phyloP scores from a whole-genome alignment of 345 rosid genomes.

The Salix caprea region DNA sequence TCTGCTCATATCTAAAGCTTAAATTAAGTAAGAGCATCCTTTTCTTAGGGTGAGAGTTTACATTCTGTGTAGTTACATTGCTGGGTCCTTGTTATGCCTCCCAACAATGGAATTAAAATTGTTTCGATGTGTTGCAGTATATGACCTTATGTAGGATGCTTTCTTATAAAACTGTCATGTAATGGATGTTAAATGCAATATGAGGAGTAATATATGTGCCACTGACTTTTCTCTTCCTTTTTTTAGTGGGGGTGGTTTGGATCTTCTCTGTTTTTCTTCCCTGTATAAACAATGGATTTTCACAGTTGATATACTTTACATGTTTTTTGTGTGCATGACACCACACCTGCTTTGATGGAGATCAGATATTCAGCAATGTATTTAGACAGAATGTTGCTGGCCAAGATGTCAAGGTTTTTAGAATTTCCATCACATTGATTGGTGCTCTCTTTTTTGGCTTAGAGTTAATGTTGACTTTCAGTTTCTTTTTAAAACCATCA shows the following conservation, averaged over 20 bases:
- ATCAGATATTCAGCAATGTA: slow-evolving; percentile 53
- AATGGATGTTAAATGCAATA: background rate
- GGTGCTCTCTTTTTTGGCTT: slow-evolving; percentile 8
- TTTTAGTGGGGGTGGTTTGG: background rate
- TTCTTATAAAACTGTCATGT: background rate
- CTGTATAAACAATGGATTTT: background rate
- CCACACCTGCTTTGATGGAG: slow-evolving; percentile 15
- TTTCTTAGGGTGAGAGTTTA: background rate
- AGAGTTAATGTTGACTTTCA: slow-evolving; percentile 5
- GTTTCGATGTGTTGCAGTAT: background rate
- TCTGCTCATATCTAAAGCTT: background rate
- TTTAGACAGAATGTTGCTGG: slow-evolving; percentile 70
- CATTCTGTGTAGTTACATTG: background rate
- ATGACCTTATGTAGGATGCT: background rate
- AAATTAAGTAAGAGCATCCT: background rate
- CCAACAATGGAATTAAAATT: background rate
- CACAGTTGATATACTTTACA: background rate
- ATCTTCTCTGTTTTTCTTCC: background rate
- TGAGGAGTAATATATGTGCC: background rate
- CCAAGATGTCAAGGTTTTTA: slow-evolving; percentile 80
- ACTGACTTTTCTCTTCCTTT: background rate
- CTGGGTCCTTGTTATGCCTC: background rate
- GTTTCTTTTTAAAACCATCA: slow-evolving; percentile 13
- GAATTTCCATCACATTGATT: background rate
- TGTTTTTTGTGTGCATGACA: slow-evolving; percentile 8